phyloP scores from a whole-genome alignment of 2,329 filamentous ascomycete species.

The Ustilaginoidea virens region DNA sequence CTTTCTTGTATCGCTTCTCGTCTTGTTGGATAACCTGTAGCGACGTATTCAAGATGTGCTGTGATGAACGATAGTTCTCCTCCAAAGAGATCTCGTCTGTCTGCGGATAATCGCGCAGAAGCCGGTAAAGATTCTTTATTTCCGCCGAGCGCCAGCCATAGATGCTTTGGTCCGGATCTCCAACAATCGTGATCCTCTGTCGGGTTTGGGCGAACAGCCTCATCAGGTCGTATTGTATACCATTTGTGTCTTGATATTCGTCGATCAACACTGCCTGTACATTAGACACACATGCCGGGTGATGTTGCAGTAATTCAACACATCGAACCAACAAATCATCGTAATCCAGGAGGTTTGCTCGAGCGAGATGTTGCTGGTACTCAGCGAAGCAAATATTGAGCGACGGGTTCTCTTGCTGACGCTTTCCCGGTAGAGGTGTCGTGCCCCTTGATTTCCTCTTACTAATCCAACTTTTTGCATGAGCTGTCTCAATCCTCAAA shows the following conservation, averaged over 20 bases:
- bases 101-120: constrained; percentile 61
- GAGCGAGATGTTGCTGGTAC: constrained; percentile 61
- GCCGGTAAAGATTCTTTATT: constrained; percentile 68
- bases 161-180: constrained; percentile 94
- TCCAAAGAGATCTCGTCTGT: constrained; percentile 76
- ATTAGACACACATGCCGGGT: constrained; percentile 73
- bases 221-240: constrained; percentile 92
- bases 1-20: constrained; percentile 61
- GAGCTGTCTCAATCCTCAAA: constrained; percentile 51
- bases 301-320: constrained; percentile 56
- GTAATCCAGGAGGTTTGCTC: constrained; percentile 79
- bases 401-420: constrained; percentile 33
- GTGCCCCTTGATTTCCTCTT: constrained; percentile 44
- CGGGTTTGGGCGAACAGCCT: constrained; percentile 60
- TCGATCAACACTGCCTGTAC: constrained; percentile 87
- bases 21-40: constrained; percentile 87
- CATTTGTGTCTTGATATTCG: constrained; percentile 95
- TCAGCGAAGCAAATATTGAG: constrained; percentile 54
- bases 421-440: constrained; percentile 23
- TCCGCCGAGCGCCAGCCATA: constrained; percentile 93
- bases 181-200: constrained; percentile 80
- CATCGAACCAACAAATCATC: constrained; percentile 82
- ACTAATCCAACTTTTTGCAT: constrained; percentile 63
- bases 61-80: constrained; percentile 89
- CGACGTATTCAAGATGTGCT: constrained; percentile 65